Conservation (phyloP, 805 yeast genomes). For the Yarrowia keelungensis region DNA sequence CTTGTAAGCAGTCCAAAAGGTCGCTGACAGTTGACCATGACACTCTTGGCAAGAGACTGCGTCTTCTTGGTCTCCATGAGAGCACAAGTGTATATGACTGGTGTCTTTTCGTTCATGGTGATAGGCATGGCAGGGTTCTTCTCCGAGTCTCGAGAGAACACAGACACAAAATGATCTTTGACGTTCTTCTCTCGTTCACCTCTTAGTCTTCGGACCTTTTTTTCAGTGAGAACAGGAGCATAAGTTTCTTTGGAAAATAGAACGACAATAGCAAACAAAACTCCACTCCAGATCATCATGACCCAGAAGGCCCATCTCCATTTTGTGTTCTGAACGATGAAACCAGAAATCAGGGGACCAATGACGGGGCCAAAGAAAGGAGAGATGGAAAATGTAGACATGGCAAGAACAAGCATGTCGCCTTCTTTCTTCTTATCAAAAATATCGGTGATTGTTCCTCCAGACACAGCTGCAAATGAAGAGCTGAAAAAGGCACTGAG, state of each 20-base stretch:
- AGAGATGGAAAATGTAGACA: constrained; percentile 77
- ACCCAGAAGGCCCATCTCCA: constrained; percentile 70
- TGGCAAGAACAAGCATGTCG: constrained; percentile 55
- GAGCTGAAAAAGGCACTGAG: constrained; percentile 78
- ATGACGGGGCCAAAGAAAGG: constrained; percentile 80
- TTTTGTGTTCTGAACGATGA: constrained; percentile 51
- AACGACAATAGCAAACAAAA: constrained; percentile 58
- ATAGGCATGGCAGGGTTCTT: not conserved
- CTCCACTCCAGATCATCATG: constrained; percentile 68
- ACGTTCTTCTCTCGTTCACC: constrained; percentile 35
- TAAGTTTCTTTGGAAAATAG: constrained; percentile 69
- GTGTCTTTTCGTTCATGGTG: constrained; percentile 1
- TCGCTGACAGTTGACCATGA: constrained; percentile 56
- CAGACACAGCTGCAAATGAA: constrained; percentile 83
- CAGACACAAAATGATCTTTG: not conserved
- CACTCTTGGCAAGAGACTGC: not conserved
- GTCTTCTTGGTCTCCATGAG: constrained; percentile 19
- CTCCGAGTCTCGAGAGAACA: constrained; percentile 1
- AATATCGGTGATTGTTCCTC: constrained; percentile 81
- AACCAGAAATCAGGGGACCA: constrained; percentile 58
- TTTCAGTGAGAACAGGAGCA: constrained; percentile 78
- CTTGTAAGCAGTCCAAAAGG: constrained; percentile 61
- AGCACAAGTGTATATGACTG: constrained; percentile 15
- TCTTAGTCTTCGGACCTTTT: constrained; percentile 68
- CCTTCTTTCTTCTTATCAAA: constrained; percentile 73